Base-by-base conservation (phyloP, 306 rosid species). In the Cotoneaster glaucophyllus region DNA sequence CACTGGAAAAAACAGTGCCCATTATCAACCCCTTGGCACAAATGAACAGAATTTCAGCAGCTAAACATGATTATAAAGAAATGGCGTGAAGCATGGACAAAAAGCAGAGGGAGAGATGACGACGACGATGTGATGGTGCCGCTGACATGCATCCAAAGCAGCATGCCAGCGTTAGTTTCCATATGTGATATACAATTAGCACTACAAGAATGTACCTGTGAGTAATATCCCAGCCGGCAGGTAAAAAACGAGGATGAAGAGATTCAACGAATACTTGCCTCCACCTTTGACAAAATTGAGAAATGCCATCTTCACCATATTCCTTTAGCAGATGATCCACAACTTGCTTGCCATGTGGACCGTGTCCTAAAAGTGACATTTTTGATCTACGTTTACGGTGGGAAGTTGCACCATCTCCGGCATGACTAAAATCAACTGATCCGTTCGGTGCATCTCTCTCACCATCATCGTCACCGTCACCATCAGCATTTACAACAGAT, bases 341-440 rank as follows among this genome's bases (percentile, higher is more conserved):
- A 82, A 92, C 96, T 82, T 83, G 88, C 77, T 90, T 93, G 26
- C 99, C 99, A 77, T 92, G 99, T 21, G 97, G 97, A 53, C 99
- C 99, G 77, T 95, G 99, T 64, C 97, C 99, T 79, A 92, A 82
- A 32, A 95, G 85, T 44, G 97, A 95, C 56, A 88, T 78, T 77
- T 95, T 89, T 17, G 97, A 64, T 81, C 82, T 86, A 43, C 85
- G 89, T 64, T 79, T 87, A 63, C 79, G 70, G 67, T 71, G 84
- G 37, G 78, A 67, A 48, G 77, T 72, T 77, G 77, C 85, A 43
- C 81, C 87, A 61, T 69, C 50, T 72, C 56, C 34, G 10, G 48
- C 78, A 69, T 62, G 53, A 61, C 69, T 77, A 12, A 58, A 25
- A 29, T 81, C 82, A 69, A 64, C 78, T 34, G 43, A 73, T 79